Evolutionary conservation across 1,284 basidiomycete species (phyloP).

Genomic region (Pseudozyma hubeiensis): DNA sequence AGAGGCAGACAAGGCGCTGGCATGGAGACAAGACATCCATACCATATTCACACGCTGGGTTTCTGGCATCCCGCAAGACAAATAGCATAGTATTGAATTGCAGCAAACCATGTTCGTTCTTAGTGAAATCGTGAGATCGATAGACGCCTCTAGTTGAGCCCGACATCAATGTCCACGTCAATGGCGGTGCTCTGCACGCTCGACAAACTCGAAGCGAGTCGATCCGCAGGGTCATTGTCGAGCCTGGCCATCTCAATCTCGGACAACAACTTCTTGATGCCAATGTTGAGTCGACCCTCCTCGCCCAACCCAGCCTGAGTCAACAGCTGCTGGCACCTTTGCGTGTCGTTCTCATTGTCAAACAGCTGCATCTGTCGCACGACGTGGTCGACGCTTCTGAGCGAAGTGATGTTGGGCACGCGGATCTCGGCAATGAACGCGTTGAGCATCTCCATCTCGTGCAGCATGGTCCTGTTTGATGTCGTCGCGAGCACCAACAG

Average conservation of each 20-base stretch:
- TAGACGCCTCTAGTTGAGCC: slow-evolving; percentile 34
- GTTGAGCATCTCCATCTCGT: slow-evolving; percentile 88
- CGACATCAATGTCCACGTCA: slow-evolving; percentile 50
- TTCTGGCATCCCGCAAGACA: slow-evolving; percentile 5
- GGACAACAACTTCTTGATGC: slow-evolving; percentile 88
- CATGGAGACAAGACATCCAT: slow-evolving; percentile 56
- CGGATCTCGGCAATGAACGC: slow-evolving; percentile 89
- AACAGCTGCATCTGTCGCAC: slow-evolving; percentile 88
- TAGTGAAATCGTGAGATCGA: neutral
- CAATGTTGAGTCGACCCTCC: slow-evolving; percentile 77
- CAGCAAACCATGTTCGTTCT: neutral
- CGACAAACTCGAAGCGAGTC: slow-evolving; percentile 67
- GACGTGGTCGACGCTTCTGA: slow-evolving; percentile 80
- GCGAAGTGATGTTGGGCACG: slow-evolving; percentile 82
- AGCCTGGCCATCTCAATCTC: slow-evolving; percentile 96
- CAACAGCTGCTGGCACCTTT: slow-evolving; percentile 77
- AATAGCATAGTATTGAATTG: neutral
- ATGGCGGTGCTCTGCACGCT: slow-evolving; percentile 38
- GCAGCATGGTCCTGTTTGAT: slow-evolving; percentile 85
- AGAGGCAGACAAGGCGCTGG: slow-evolving; percentile 44
- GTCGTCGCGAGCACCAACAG: slow-evolving; percentile 93
- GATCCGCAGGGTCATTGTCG: slow-evolving; percentile 72
- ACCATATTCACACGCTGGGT: slow-evolving; percentile 32
- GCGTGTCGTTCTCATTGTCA: slow-evolving; percentile 73
- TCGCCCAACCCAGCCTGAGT: slow-evolving; percentile 80